Evolutionary conservation across 768 basidiomycete genomes (phyloP).

Genomic region (Exidia glandulosa): DNA sequence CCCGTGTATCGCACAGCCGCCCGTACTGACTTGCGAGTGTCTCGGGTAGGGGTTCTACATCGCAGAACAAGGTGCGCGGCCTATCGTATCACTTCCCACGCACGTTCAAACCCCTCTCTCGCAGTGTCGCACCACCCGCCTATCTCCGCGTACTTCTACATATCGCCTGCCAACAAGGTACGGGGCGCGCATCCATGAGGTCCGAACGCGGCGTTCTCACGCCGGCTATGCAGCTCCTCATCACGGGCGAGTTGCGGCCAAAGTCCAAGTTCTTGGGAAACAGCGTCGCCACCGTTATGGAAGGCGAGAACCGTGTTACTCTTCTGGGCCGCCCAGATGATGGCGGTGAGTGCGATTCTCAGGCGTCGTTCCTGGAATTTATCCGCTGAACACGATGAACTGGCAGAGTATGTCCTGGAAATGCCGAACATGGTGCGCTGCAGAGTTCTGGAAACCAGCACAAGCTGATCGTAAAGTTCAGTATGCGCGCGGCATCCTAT

Average conservation of each 20-base stretch:
- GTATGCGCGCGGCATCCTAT: constrained; percentile 81
- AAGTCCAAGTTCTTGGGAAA: constrained; percentile 97
- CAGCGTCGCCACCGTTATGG: constrained; percentile 92
- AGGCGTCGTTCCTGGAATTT: neutral
- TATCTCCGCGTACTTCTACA: constrained; percentile 90
- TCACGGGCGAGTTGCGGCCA: constrained; percentile 88
- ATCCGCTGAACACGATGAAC: neutral
- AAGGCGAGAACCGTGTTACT: constrained; percentile 84
- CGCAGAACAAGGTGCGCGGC: constrained; percentile 74
- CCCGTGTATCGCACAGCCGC: too few species aligned
- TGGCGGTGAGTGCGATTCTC: constrained; percentile 49
- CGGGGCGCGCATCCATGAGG: constrained; percentile 12
- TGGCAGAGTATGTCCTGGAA: constrained; percentile 69
- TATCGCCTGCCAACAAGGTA: constrained; percentile 81
- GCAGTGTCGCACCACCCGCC: constrained; percentile 92
- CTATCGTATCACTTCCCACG: neutral
- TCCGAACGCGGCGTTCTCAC: neutral
- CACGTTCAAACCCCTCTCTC: neutral
- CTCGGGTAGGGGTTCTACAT: constrained; percentile 77
- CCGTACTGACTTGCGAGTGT: too few species aligned
- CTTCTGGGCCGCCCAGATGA: constrained; percentile 77
- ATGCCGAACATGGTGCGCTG: constrained; percentile 81
- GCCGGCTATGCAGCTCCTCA: constrained; percentile 15
- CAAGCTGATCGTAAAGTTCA: neutral
- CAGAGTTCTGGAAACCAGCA: neutral